Evolutionary conservation across 1,284 basidiomycete genomes (phyloP), one percentile per base, ranked within the genome.

Genomic region (Athelia sp.): DNA sequence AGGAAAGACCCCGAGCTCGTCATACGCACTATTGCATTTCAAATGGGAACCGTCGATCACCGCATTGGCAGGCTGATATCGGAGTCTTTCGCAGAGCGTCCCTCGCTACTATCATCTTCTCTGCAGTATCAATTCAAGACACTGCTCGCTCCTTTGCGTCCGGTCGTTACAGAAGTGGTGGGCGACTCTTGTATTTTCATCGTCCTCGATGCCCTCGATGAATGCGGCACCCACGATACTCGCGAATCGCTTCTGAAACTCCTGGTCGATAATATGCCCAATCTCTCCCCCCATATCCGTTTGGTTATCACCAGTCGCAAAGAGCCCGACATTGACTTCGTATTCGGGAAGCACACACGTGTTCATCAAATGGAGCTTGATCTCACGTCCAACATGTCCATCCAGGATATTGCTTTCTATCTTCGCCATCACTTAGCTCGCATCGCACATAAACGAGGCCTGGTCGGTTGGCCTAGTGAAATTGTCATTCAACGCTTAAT

Each of bases 391-490:
- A 21, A 26, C 4, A 21, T 26, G 2, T 44, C 47, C 26, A n/a
- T 21, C 3, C 32, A 50, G 31, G 62, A 64, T 32, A 64, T 70
- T n/a, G 42, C 31, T 19, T 54, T 52, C 3, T 70, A 60, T 31
- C 57, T 68, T n/a, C 56, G 56, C 29, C 54, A 65, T 48, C 55
- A 46, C 19, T 60, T 71, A 58, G 53, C 50, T 23, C 46, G 46
- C n/a, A n/a, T n/a, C n/a, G n/a, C 24, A 29, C 47, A 43, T 55
- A 59, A 24, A 60, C 58, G 38, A 58, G 59, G 22, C n/a, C n/a
- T n/a, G 3, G 43, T 52, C 0, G 61, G 59, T 45, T 70, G 66
- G 66, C 68, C 68, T 0, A 66, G 63, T 2, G 43, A 57, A 15
- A 23, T 42, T 1, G 50, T 45, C 40, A 56, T 54, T 1, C 47